Conservation (phyloP, 768 basidiomycete species). For the Russula ochroleuca region DNA sequence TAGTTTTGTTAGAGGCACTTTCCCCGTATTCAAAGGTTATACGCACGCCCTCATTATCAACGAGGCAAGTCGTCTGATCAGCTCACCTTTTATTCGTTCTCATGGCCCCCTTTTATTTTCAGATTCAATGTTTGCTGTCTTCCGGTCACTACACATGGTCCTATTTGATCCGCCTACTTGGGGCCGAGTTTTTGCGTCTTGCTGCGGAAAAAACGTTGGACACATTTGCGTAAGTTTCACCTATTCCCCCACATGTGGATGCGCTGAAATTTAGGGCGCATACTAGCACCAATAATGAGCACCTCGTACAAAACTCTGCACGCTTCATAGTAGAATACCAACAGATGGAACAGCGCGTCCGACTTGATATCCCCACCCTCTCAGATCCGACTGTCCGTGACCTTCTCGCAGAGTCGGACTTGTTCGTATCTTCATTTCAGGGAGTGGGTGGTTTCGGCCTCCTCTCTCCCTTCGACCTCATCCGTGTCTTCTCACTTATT, state of each 20-base stretch:
- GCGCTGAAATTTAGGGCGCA: conserved; percentile 23
- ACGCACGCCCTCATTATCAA: conserved; percentile 83
- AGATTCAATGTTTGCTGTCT: conserved; percentile 67
- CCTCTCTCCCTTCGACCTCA: conserved; percentile 73
- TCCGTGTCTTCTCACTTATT: conserved; percentile 64
- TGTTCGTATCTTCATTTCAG: conserved; percentile 77
- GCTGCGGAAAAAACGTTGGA: conserved; percentile 63
- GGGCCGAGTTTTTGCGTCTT: conserved; percentile 60
- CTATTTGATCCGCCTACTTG: conserved; percentile 53
- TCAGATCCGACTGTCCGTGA: conserved; percentile 69
- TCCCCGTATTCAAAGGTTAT: conserved; percentile 81
- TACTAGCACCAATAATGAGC: conserved; percentile 62
- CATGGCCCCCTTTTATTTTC: conserved; percentile 13
- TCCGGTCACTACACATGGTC: conserved; percentile 72
- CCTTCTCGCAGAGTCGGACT: conserved; percentile 80
- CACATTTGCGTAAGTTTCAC: conserved; percentile 59
- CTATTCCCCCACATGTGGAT: not conserved
- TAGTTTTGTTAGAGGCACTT: conserved; percentile 66
- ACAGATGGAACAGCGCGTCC: conserved; percentile 72
- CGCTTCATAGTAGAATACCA: conserved; percentile 72
- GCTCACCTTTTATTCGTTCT: not conserved
- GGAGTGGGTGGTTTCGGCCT: conserved; percentile 71
- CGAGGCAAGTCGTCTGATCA: conserved; percentile 49
- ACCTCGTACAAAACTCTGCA: conserved; percentile 66
- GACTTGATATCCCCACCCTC: conserved; percentile 74